phyloP scores from a whole-genome alignment of 306 rosid species.

The Vicia sativa region DNA sequence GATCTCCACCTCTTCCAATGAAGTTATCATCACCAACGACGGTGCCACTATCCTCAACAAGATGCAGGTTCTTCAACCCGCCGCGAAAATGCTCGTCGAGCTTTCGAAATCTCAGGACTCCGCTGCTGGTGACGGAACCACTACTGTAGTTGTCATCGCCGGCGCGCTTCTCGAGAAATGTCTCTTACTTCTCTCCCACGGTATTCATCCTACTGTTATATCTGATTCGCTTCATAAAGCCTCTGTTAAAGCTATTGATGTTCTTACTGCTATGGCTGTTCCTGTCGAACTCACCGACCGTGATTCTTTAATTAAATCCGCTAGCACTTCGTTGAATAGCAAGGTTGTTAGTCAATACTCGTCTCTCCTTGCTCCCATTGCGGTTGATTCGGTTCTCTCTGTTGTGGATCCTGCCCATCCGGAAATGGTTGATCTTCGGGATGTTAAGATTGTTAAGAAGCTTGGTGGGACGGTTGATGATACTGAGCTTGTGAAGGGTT shows the following conservation, averaged over 20 bases:
- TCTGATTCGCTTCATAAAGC: slow-evolving; percentile 88
- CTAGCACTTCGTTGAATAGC: slow-evolving; percentile 88
- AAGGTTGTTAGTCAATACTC: slow-evolving; percentile 98
- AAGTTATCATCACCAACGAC: slow-evolving; percentile 95
- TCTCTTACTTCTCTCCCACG: slow-evolving; percentile 70
- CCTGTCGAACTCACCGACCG: slow-evolving; percentile 90
- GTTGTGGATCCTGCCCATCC: slow-evolving; percentile 71
- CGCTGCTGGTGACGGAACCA: slow-evolving; percentile 94
- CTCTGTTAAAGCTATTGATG: slow-evolving; percentile 74
- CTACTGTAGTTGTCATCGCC: slow-evolving; percentile 92
- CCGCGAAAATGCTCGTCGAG: slow-evolving; percentile 97
- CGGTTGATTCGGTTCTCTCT: slow-evolving; percentile 80
- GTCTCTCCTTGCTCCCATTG: slow-evolving; percentile 81
- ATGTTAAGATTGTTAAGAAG: slow-evolving; percentile 89
- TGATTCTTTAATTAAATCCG: slow-evolving; percentile 81
- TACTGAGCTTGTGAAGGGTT: slow-evolving; percentile 76
- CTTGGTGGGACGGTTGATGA: slow-evolving; percentile 95
- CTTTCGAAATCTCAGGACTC: slow-evolving; percentile 93
- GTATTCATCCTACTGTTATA: slow-evolving; percentile 87
- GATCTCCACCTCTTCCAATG: slow-evolving; percentile 87
- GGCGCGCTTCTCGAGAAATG: slow-evolving; percentile 80
- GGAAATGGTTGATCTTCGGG: slow-evolving; percentile 86
- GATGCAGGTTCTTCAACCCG: slow-evolving; percentile 97
- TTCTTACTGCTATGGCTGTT: slow-evolving; percentile 92
- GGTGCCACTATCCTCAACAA: slow-evolving; percentile 97